Evolutionary conservation across 768 basidiomycete genomes (phyloP).

Genomic region (Russula sp.): DNA sequence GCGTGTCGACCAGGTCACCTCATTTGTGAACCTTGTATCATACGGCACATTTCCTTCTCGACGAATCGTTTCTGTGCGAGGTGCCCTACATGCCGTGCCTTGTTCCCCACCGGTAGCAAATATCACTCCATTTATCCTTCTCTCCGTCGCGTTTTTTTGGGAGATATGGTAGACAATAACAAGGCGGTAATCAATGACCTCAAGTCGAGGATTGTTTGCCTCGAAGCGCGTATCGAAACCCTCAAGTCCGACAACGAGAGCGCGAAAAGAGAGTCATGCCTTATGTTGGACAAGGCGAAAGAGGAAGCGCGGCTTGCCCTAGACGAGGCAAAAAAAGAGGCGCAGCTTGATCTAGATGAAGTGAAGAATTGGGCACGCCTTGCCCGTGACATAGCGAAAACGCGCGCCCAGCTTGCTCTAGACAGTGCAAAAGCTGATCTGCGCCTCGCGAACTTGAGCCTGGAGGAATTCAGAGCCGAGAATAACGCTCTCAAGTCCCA

Average conservation of each 20-base stretch:
- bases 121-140: conserved; percentile 21
- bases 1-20: conserved; percentile 21
- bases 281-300: background rate
- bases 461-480: background rate
- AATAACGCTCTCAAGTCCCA: background rate
- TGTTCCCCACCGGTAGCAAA: conserved; percentile 22
- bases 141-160: conserved; percentile 24
- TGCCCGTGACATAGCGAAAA: background rate
- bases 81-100: conserved; percentile 26
- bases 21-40: conserved; percentile 17
- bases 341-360: too few species aligned
- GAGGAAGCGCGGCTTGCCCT: too few species aligned
- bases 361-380: too few species aligned
- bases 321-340: too few species aligned
- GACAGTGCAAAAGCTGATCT: conserved; percentile 2
- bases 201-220: conserved; percentile 5
- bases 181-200: conserved; percentile 5
- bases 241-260: conserved; percentile 23
- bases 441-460: background rate
- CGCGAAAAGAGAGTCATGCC: background rate
- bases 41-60: conserved; percentile 5
- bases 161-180: background rate
- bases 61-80: conserved; percentile 3
- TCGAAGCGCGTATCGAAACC: conserved; percentile 4
- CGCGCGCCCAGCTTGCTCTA: background rate